Percentiles rank a stretch among this genome's conserved stretches.
phyloP scores from a whole-genome alignment of 1,284 basidiomycete genomes.

The Microbotryum silenes-acaulis region DNA sequence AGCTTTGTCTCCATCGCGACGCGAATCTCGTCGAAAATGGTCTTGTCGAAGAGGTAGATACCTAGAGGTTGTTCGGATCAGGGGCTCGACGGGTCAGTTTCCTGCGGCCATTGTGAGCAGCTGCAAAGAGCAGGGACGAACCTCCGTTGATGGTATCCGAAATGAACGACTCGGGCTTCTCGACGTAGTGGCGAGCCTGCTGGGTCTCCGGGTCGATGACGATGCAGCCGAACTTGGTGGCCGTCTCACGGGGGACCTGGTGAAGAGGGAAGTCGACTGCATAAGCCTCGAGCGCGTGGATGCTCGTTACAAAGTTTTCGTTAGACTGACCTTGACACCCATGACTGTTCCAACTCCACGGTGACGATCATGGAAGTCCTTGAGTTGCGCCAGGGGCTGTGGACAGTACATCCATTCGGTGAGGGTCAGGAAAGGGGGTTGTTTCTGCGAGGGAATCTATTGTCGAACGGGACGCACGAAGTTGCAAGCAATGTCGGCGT shows the following conservation, averaged over 20 bases:
- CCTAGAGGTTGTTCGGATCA: conserved; percentile 1
- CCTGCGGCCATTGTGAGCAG: neutral
- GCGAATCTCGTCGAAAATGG: conserved; percentile 48
- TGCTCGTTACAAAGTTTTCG: neutral
- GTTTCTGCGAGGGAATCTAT: neutral
- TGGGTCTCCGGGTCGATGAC: conserved; percentile 43
- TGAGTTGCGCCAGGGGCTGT: conserved; percentile 41
- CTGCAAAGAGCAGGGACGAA: conserved; percentile 35
- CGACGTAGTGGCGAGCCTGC: conserved; percentile 42
- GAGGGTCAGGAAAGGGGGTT: no score
- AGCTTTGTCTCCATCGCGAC: conserved; percentile 47
- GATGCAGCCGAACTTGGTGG: conserved; percentile 47
- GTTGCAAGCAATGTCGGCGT: conserved; percentile 48
- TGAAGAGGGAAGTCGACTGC: neutral
- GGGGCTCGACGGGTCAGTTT: neutral
- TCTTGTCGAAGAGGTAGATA: conserved; percentile 45
- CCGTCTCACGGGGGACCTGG: conserved; percentile 45
- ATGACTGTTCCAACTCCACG: conserved; percentile 48
- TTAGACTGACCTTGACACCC: conserved; percentile 42
- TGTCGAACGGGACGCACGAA: conserved; percentile 34
- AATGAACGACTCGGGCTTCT: conserved; percentile 49
- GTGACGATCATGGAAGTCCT: conserved; percentile 45
- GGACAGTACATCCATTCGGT: neutral
- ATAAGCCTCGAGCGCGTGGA: neutral
- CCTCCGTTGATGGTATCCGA: conserved; percentile 48